phyloP scores from a whole-genome alignment of 148 eudicot genomes.

The Chenopodium formosanum region DNA sequence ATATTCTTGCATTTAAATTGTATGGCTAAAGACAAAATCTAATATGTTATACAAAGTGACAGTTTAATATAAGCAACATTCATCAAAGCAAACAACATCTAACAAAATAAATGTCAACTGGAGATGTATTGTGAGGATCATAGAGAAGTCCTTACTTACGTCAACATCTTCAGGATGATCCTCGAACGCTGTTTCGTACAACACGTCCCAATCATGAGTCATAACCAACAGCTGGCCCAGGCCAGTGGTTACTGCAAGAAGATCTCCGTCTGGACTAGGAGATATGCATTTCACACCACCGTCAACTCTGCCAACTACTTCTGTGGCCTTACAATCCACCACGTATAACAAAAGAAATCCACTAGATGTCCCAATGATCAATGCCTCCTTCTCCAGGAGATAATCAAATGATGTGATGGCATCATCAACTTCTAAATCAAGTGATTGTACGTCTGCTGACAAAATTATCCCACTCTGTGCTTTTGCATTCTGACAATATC shows the following conservation, averaged over 20 bases:
- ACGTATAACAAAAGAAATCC: conserved; percentile 68
- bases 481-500: conserved; percentile 54
- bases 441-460: conserved; percentile 42
- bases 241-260: conserved; percentile 81
- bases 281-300: conserved; percentile 93
- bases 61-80: background rate
- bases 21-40: background rate
- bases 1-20: background rate
- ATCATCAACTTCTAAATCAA: conserved; percentile 76
- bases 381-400: conserved; percentile 94
- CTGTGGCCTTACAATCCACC: conserved; percentile 62
- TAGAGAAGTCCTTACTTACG: conserved; percentile 75
- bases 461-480: conserved; percentile 42
- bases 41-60: background rate
- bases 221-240: conserved; percentile 80
- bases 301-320: conserved; percentile 86
- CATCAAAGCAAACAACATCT: background rate
- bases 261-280: conserved; percentile 98
- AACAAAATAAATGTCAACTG: background rate
- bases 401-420: conserved; percentile 77
- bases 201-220: conserved; percentile 94
- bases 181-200: conserved; percentile 74
- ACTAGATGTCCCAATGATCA: conserved; percentile 73
- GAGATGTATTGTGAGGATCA: background rate
- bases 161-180: conserved; percentile 64